These are phyloP conservation scores for Leishmania amazonensis DNA, from an alignment of 208 protist species.

Conservation along the genomic window DNA sequence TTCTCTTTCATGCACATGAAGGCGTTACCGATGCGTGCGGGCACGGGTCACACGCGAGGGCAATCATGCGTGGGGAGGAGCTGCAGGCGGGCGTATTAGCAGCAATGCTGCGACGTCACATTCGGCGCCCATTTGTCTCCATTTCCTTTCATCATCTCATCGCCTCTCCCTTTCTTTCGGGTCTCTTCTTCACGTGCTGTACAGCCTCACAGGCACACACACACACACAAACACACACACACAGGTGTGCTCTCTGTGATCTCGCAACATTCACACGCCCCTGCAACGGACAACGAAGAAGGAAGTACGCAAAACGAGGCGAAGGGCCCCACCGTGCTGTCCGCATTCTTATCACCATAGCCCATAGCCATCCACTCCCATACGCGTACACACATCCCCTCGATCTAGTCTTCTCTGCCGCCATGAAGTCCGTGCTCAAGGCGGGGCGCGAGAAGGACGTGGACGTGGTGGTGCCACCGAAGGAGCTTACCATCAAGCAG, in stretches of 20 bases:
- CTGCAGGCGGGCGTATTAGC: neutral
- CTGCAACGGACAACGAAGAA: neutral
- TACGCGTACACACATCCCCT: neutral
- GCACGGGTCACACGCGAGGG: neutral
- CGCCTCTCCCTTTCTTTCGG: neutral
- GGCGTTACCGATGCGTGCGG: neutral
- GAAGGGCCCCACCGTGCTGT: neutral
- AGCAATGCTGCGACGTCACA: neutral
- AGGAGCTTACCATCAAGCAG: conserved; percentile 66
- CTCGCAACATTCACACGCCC: neutral
- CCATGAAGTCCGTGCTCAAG: conserved; percentile 62
- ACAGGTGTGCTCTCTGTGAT: neutral
- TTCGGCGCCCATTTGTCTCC: neutral
- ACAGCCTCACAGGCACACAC: neutral
- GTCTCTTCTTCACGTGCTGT: neutral
- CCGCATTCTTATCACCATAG: neutral
- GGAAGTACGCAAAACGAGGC: neutral
- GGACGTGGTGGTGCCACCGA: conserved; percentile 63
- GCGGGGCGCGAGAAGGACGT: conserved; percentile 65
- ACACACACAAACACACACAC: no score
- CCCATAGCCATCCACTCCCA: neutral
- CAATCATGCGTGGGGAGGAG: neutral
- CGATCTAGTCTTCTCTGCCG: neutral
- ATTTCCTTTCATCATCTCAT: neutral
- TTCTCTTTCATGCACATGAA: neutral